Base-by-base conservation (phyloP, 345 rosid species). In the Rhodomyrtus tomentosa region DNA sequence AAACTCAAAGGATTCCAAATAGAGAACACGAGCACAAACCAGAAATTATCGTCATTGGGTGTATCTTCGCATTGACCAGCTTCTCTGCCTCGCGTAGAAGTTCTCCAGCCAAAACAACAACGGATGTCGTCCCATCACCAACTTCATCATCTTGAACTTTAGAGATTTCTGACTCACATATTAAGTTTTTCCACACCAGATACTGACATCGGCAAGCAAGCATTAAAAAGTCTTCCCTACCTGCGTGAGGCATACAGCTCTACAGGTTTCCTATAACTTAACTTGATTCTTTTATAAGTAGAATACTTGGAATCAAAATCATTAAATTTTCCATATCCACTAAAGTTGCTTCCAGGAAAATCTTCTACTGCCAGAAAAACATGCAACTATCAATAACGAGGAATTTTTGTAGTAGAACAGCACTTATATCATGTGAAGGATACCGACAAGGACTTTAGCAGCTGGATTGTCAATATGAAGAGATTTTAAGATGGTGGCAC, bases 61-160 rank as follows among this genome's bases (percentile, higher is more conserved):
- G 99, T 88, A 96, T 95, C 92, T 96, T 96, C 45, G 99, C 86
- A 45, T 94, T 93, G 81, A 95, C 91, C 56, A 96, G 91, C 95
- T 95, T 96, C 68, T 96, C 99, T 32, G 99, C 99, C 93, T 94
- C 98, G 89, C 98, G 94, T 20, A 95, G 80, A 87, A 96, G 98
- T 86, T 95, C 98, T 29, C 99, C 98, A 12, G 99, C 99, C 94
- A 97, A 92, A 73, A 97, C 98, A 88, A 95, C 99, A 85, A 97
- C 99, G 80, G 99, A 97, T 81, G 99, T 97, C 85, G 99, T 97
- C 72, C 99, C 99, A 87, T 97, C 99, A 84, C 99, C 99, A 83
- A 97, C 99, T 92, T 97, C 99, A 85, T 97, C 99, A 89, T 97
- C 99, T 90, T 97, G 99, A 84, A 97, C 99, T 93, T 97, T 97